These are phyloP conservation scores for Boletus pseudopeckii DNA, from an alignment of 768 basidiomycete species.

Conservation along the genomic window DNA sequence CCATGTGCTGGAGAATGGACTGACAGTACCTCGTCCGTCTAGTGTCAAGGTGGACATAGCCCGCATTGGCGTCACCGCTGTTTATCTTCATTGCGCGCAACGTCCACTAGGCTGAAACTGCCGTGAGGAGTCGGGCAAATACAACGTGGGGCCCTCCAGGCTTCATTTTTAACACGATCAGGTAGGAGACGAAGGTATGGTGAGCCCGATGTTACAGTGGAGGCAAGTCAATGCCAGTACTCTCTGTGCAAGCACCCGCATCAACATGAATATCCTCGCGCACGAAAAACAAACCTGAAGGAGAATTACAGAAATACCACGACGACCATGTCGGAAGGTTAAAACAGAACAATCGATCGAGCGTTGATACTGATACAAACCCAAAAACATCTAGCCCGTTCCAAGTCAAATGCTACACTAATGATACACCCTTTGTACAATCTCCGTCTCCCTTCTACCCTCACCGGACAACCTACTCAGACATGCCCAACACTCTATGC, in stretches of 20 bases:
- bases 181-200: background rate
- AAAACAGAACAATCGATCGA: background rate
- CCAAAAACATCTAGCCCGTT: background rate
- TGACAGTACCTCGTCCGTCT: background rate
- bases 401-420: background rate
- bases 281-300: background rate
- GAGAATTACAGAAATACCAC: background rate
- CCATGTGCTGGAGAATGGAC: background rate
- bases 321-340: background rate
- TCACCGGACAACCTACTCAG: too few relatives aligned
- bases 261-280: too few relatives aligned
- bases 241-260: background rate
- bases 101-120: background rate
- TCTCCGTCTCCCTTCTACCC: background rate
- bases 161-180: background rate
- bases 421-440: too few relatives aligned
- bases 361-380: background rate
- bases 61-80: background rate
- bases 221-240: background rate
- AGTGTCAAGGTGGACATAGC: background rate
- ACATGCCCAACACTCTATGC: background rate
- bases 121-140: background rate
- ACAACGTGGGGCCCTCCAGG: background rate
- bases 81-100: background rate
- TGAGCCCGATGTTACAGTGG: background rate